phyloP scores from a whole-genome alignment of 257 asterid genomes.

The Solanum bulbocastanum region DNA sequence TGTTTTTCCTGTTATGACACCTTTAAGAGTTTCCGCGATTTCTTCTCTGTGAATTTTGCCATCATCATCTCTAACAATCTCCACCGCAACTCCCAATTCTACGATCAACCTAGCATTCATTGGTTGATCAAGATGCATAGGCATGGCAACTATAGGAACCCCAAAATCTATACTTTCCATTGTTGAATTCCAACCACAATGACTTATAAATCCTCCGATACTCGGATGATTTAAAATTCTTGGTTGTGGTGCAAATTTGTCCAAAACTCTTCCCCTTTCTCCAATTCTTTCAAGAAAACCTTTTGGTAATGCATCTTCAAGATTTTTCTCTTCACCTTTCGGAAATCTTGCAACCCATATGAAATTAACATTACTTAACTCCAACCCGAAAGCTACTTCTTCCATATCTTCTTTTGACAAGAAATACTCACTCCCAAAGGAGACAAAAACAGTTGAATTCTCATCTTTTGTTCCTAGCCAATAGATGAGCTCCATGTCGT shows the following conservation, averaged over 20 bases:
- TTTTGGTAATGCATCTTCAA: slow-evolving; percentile 21
- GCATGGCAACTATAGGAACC: slow-evolving; percentile 30
- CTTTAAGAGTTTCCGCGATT: slow-evolving; percentile 5
- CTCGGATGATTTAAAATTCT: slow-evolving; percentile 15
- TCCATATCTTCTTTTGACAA: slow-evolving; percentile 29
- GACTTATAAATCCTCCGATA: slow-evolving; percentile 28
- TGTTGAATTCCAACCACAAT: slow-evolving; percentile 30
- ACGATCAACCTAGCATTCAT: slow-evolving; percentile 15
- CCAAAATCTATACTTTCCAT: slow-evolving; percentile 17
- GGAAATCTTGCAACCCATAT: slow-evolving; percentile 49
- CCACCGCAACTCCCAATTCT: slow-evolving; percentile 27
- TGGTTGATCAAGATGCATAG: slow-evolving; percentile 38
- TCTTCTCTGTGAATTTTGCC: slow-evolving; percentile 12
- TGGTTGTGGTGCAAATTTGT: slow-evolving; percentile 28
- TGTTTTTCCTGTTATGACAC: slow-evolving; percentile 7
- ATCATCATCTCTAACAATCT: slow-evolving; percentile 15
- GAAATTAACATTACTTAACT: slow-evolving; percentile 34
- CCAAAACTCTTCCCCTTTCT: slow-evolving; percentile 16
- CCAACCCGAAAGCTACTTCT: slow-evolving; percentile 39
- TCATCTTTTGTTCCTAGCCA: slow-evolving; percentile 32
- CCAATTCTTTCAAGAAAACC: slow-evolving; percentile 29
- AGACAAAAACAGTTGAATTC: slow-evolving; percentile 33
- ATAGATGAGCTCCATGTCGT: slow-evolving; percentile 8
- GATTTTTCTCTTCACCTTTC: slow-evolving; percentile 2
- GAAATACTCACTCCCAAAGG: slow-evolving; percentile 52